Base-by-base conservation (phyloP, 768 basidiomycete genomes). In the Lentinus tigrinus region DNA sequence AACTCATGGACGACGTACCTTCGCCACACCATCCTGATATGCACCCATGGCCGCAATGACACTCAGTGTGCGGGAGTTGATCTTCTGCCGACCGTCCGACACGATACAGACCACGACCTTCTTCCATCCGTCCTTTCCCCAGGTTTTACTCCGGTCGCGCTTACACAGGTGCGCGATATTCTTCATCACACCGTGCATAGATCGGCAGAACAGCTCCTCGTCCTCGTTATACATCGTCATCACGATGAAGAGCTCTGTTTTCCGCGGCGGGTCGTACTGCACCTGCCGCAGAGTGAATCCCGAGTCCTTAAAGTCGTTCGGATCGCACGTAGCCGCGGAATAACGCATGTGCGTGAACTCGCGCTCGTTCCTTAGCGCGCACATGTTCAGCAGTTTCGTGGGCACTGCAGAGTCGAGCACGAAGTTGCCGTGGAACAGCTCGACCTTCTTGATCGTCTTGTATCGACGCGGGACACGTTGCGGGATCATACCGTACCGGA, bases 171-270 rank as follows among this genome's bases (percentile, higher is more conserved):
- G 92, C 4, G 87, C 88, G 43, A 98, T 81, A 65, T 98, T 98
- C 81, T 91, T 93, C 73, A 97, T 93, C 6, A 98, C 91, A 50
- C 95, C 95, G 67, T 96, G 91, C 91, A 98, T 95, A 0, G 95
- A 93, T 40, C 95, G 75, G 65, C 87, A 88, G 74, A 98, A 98
- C 6, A 98, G 78, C 66, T 88, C 84, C 70, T 96, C 94, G 65
- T 92, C 85, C 67, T 94, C 94, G 67, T 97, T 96, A 72, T 96
- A 97, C 95, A 98, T 97, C 14, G 95, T 98, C 84, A 98, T 89
- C 42, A 97, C 95, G 64, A 98, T 95, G 75, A 97, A 96, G 16
- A 98, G 77, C 72, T 98, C 96, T 34, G 95, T 97, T 34, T 89
- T 80, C 19, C 95, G 79, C 0, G 92, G 89, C 0, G 94, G 94